These are phyloP conservation scores for Pulveroboletus sp. DNA, from an alignment of 768 basidiomycete species.

Conservation along the genomic window DNA sequence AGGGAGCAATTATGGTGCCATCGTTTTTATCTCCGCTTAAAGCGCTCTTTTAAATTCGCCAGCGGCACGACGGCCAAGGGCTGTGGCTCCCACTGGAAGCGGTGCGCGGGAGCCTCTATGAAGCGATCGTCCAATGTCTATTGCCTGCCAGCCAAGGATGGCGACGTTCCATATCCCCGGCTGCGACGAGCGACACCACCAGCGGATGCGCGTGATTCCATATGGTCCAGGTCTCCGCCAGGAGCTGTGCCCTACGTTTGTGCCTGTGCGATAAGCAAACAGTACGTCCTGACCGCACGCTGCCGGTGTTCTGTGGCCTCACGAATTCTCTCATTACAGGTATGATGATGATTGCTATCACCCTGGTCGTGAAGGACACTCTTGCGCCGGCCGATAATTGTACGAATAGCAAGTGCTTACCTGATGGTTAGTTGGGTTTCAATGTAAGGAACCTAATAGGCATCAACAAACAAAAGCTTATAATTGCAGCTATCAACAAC, in stretches of 20 bases:
- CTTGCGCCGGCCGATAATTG: slow-evolving; percentile 12
- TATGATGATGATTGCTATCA: slow-evolving; percentile 1
- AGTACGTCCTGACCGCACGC: slow-evolving; percentile 1
- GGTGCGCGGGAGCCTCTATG: slow-evolving; percentile 20
- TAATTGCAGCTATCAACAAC: slow-evolving; percentile 37
- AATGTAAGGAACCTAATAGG: slow-evolving; percentile 33
- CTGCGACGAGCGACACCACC: not conserved
- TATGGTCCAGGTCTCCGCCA: not conserved
- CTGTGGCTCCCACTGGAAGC: slow-evolving; percentile 14
- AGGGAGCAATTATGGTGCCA: slow-evolving; percentile 20
- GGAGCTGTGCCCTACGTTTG: not conserved
- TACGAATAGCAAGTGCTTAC: slow-evolving; percentile 28
- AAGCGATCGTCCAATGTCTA: slow-evolving; percentile 14
- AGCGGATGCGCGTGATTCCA: not conserved
- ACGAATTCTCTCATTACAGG: slow-evolving; percentile 6
- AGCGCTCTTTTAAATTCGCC: slow-evolving; percentile 18
- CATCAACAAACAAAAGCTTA: slow-evolving; percentile 39
- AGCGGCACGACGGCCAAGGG: slow-evolving; percentile 27
- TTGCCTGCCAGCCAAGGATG: slow-evolving; percentile 9
- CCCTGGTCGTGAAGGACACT: slow-evolving; percentile 9
- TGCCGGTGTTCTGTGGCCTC: not conserved
- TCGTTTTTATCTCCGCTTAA: slow-evolving; percentile 25
- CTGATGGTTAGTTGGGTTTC: slow-evolving; percentile 36
- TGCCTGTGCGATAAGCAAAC: not conserved
- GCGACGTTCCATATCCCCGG: not conserved